Conservation (phyloP, 2,329 filamentous ascomycete genomes). For the Penicillium nordicum region DNA sequence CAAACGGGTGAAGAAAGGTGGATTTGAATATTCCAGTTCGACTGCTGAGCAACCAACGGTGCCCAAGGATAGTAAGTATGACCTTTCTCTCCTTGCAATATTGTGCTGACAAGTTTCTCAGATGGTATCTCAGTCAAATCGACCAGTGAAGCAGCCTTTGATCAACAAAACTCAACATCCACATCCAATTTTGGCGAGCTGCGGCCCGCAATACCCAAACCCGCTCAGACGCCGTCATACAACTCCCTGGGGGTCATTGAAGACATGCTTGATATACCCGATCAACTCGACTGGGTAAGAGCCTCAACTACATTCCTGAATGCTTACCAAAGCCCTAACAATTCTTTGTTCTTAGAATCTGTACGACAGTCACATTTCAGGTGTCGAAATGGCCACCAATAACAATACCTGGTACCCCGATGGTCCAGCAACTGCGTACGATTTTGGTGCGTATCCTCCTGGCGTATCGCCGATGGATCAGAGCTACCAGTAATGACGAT, state of each 20-base stretch:
- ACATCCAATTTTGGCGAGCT: neutral
- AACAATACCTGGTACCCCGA: slow-evolving; percentile 13
- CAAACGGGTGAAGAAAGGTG: slow-evolving; percentile 18
- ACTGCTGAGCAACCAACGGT: neutral
- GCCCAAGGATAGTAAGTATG: neutral
- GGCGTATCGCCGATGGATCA: neutral
- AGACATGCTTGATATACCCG: slow-evolving; percentile 34
- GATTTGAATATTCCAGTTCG: neutral
- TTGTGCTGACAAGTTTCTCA: neutral
- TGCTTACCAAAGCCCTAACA: neutral
- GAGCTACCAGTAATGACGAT: neutral
- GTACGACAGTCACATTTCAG: slow-evolving; percentile 20
- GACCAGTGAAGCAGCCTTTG: neutral
- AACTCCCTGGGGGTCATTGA: slow-evolving; percentile 29
- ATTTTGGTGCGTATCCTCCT: neutral
- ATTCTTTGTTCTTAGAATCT: slow-evolving; percentile 12
- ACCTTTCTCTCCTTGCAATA: neutral
- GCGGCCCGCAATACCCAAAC: neutral
- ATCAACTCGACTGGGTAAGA: slow-evolving; percentile 35
- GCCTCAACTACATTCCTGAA: neutral
- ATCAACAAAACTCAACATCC: slow-evolving; percentile 1
- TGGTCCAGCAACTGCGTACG: neutral
- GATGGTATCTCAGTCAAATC: slow-evolving; percentile 4
- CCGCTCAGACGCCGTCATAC: slow-evolving; percentile 4
- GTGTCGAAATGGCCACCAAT: slow-evolving; percentile 8